A percentile compares a stretch with the other conserved stretches of the same genome.
These are phyloP conservation scores for Cutaneotrichosporon dermatis DNA, from an alignment of 1,284 basidiomycete species.

Conservation along the genomic window DNA sequence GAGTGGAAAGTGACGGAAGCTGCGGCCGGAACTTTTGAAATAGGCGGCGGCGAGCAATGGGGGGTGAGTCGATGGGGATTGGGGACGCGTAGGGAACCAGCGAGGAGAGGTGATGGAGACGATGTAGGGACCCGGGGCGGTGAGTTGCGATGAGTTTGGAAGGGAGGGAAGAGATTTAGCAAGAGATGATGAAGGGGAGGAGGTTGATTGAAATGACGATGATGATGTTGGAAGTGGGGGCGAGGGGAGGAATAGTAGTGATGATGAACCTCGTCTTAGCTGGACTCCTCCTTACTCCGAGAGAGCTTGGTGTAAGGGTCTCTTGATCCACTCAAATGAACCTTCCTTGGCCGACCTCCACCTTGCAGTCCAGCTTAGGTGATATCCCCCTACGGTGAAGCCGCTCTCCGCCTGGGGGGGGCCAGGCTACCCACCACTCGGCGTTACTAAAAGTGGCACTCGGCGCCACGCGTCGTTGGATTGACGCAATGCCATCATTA, in stretches of 20 bases:
- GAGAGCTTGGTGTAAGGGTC: too few relatives aligned
- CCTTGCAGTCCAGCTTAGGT: too few relatives aligned
- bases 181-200: background rate
- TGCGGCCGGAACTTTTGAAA: background rate
- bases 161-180: background rate
- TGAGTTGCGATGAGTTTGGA: background rate
- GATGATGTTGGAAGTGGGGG: background rate
- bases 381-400: too few relatives aligned
- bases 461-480: constrained; percentile 21
- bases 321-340: too few relatives aligned
- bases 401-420: background rate
- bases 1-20: too few relatives aligned
- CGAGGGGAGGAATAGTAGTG: background rate
- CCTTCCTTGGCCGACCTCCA: too few relatives aligned
- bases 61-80: too few relatives aligned
- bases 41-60: background rate
- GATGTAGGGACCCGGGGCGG: too few relatives aligned
- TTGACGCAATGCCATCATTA: background rate
- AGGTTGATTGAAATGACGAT: background rate
- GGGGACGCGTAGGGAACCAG: too few relatives aligned
- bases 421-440: background rate
- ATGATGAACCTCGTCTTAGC: background rate
- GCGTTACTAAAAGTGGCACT: constrained; percentile 23
- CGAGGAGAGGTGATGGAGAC: too few relatives aligned
- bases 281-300: too few relatives aligned